A percentile compares a stretch with the other conserved stretches of the same genome.
Conservation (phyloP, 2,329 filamentous ascomycete species). For the Aspergillus proliferans region DNA sequence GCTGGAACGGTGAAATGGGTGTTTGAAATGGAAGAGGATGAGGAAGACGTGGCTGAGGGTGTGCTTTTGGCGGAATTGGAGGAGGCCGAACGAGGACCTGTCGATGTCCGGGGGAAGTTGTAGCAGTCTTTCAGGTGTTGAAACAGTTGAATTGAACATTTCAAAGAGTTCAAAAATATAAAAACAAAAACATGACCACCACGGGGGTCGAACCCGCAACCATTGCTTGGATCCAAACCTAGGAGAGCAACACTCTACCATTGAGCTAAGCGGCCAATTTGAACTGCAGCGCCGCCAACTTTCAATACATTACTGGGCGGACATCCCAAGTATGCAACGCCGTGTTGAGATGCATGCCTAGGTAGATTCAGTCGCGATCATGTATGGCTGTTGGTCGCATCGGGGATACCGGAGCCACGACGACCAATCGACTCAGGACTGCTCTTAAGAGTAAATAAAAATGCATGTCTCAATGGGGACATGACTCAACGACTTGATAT, state of each 20-base stretch:
- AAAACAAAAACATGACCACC: background rate
- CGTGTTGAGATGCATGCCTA: no score
- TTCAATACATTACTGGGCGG: background rate
- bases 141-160: background rate
- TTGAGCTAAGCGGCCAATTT: conserved; percentile 1
- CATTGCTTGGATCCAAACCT: background rate
- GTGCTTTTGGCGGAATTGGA: conserved; percentile 48
- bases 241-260: conserved; percentile 3
- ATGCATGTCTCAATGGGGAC: no score
- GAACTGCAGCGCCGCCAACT: background rate
- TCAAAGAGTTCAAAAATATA: background rate
- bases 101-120: conserved; percentile 26
- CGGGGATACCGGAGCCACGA: no score
- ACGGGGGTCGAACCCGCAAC: conserved; percentile 2
- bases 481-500: no score
- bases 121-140: conserved; percentile 4
- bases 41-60: conserved; percentile 50
- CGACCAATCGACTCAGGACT: no score
- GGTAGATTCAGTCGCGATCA: no score
- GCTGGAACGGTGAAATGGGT: conserved; percentile 48
- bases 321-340: no score
- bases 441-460: no score
- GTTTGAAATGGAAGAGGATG: conserved; percentile 46
- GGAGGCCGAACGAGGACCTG: conserved; percentile 22
- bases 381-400: no score